These are phyloP conservation scores for Dendrostoma leiphaemia DNA, from an alignment of 2,329 filamentous ascomycete species.

Conservation along the genomic window DNA sequence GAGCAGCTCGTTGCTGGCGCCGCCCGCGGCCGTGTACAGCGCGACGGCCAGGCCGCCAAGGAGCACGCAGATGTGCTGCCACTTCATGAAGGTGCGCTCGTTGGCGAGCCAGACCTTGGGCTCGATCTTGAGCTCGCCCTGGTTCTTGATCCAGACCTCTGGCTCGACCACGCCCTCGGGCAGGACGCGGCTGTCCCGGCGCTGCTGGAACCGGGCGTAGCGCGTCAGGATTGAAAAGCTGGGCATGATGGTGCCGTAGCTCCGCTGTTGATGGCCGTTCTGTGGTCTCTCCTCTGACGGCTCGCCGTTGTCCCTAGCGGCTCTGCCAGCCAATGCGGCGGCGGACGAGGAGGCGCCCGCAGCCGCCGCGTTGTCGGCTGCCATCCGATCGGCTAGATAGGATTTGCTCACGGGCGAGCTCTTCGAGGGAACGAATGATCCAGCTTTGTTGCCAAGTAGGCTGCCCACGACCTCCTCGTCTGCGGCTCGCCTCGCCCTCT, in stretches of 20 bases:
- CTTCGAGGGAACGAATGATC: constrained; percentile 57
- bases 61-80: constrained; percentile 92
- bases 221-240: constrained; percentile 74
- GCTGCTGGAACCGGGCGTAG: constrained; percentile 60
- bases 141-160: constrained; percentile 88
- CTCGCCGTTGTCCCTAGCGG: constrained; percentile 1
- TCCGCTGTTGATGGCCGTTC: constrained; percentile 22
- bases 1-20: constrained; percentile 62
- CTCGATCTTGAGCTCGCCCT: constrained; percentile 87
- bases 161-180: constrained; percentile 89
- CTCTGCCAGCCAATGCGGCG: constrained; percentile 11
- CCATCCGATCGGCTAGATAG: constrained; percentile 54
- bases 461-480: constrained; percentile 89
- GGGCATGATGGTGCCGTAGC: constrained; percentile 68
- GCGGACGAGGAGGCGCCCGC: constrained; percentile 18
- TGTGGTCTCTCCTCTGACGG: constrained; percentile 6
- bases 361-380: constrained; percentile 20
- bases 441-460: constrained; percentile 64
- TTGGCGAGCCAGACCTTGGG: constrained; percentile 99
- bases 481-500: constrained; percentile 75
- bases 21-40: constrained; percentile 86
- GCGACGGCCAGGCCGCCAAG: constrained; percentile 81
- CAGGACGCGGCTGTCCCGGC: constrained; percentile 50
- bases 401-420: constrained; percentile 69
- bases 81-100: constrained; percentile 97